Conservation (phyloP, 1,284 basidiomycete genomes). For the Boletus albobrunnescens region DNA sequence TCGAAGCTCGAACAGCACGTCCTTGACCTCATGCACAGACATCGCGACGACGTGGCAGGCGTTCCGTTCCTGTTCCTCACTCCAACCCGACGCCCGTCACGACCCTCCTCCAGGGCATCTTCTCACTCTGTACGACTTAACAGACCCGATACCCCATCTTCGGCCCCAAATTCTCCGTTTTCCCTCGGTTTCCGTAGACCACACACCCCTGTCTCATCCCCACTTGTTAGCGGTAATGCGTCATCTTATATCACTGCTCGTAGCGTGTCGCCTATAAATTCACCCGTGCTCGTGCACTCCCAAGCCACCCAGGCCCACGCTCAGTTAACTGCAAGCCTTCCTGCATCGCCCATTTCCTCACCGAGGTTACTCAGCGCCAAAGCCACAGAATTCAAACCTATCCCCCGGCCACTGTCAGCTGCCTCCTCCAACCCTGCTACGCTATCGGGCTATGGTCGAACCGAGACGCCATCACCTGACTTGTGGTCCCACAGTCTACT, state of each 20-base stretch:
- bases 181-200: conserved; percentile 69
- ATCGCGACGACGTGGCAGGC: conserved; percentile 75
- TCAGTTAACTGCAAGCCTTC: conserved; percentile 70
- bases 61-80: conserved; percentile 80
- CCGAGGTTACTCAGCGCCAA: conserved; percentile 63
- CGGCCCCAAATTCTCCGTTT: conserved; percentile 66
- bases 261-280: conserved; percentile 62
- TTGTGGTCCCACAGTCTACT: conserved; percentile 74
- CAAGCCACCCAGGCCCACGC: conserved; percentile 44
- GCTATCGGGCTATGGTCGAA: conserved; percentile 46
- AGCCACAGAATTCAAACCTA: conserved; percentile 64
- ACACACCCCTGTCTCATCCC: conserved; percentile 71
- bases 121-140: conserved; percentile 61
- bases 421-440: conserved; percentile 63
- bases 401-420: conserved; percentile 70
- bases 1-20: conserved; percentile 70
- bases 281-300: conserved; percentile 61
- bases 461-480: conserved; percentile 76
- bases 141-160: conserved; percentile 70
- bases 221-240: conserved; percentile 53
- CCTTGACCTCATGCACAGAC: conserved; percentile 83
- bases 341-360: conserved; percentile 57
- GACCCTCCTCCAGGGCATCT: conserved; percentile 78
- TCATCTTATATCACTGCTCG: conserved; percentile 57
- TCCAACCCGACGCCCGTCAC: conserved; percentile 72